Evolutionary conservation across 768 basidiomycete species (phyloP), one percentile per base, ranked within the genome.

Genomic region (Rhodotorula babjevae): DNA sequence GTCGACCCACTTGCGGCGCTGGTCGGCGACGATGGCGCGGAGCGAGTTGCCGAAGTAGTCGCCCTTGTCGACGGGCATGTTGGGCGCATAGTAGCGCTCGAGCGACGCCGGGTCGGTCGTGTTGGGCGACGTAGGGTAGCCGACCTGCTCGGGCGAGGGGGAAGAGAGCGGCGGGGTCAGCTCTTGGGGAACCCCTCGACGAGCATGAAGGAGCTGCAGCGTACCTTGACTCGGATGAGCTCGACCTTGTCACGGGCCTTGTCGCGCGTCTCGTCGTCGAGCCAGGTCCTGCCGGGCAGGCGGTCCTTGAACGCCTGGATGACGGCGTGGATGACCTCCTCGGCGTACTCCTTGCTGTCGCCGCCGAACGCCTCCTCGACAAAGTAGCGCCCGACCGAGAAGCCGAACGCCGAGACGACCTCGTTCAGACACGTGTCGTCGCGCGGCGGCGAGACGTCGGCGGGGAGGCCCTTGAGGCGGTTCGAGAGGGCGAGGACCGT

Each of bases 1-100:
- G 71, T 85, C 86, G 69, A 84, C 82, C 93, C 93, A 97, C 75
- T 81, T 85, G 79, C 88, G 87, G 79, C 84, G 85, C 69, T 86
- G 81, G 29, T 89, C 87, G 67, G 85, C 87, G 52, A 83, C 81
- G 33, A 89, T 79, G 3, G 89, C 85, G 71, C 84, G 86, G 49
- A 94, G 80, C 75, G 93, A 85, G 79, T 93, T 95, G 50, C 88
- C 88, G 76, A 97, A 93, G 84, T 92, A 96, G 64, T 87, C 87
- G 68, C 86, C 82, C 47, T 85, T 82, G 71, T 87, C 82, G 59
- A 93, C 84, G 61, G 87, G 85, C 58, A 92, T 86, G n/a, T 82
- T 81, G 18, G 82, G 72, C 12, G 75, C 81, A 79, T 97, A 98
- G 82, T 93, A 98, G 53, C 79, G 82, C 42, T 85, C 83, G 57